Conservation (phyloP, 2,329 filamentous ascomycete species). For the Cladosporium cucumerinum region DNA sequence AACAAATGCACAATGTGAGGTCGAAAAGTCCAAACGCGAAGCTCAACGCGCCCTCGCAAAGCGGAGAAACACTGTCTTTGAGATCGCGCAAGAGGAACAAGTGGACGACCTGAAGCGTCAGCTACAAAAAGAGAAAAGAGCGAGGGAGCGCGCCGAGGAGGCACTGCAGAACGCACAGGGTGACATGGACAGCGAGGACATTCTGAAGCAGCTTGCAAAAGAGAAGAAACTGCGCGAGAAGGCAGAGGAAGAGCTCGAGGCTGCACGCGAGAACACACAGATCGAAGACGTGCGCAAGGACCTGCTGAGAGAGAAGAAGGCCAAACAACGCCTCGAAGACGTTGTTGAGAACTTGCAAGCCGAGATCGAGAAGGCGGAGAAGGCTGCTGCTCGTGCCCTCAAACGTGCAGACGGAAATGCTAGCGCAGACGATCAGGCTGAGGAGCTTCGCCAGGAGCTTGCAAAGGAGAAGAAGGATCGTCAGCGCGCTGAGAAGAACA, state of each 20-base stretch:
- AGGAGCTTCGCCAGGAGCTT: conserved; percentile 50
- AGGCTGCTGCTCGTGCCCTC: conserved; percentile 36
- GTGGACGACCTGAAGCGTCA: conserved; percentile 47
- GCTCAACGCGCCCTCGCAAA: conserved; percentile 56
- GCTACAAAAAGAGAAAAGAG: conserved; percentile 45
- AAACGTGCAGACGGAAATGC: conserved; percentile 43
- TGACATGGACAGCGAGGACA: conserved; percentile 33
- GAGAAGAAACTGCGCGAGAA: conserved; percentile 34
- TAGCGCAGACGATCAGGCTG: conserved; percentile 41
- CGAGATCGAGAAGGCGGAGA: conserved; percentile 35
- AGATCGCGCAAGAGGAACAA: conserved; percentile 42
- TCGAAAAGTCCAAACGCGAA: conserved; percentile 76
- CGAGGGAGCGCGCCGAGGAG: conserved; percentile 42
- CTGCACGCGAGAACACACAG: conserved; percentile 36
- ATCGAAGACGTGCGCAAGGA: conserved; percentile 34
- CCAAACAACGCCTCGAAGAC: conserved; percentile 36
- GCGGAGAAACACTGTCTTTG: conserved; percentile 48
- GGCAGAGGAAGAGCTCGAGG: conserved; percentile 36
- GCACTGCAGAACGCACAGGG: conserved; percentile 31
- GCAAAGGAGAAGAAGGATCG: conserved; percentile 50
- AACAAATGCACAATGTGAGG: conserved; percentile 71
- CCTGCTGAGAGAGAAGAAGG: conserved; percentile 31
- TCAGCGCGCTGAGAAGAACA: conserved; percentile 51
- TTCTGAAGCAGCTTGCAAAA: conserved; percentile 32
- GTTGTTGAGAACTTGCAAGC: conserved; percentile 32